A percentile compares a stretch with the other conserved stretches of the same genome.
These are phyloP conservation scores for Phytophthora fragariae DNA, from an alignment of 352 stramenopile genomes.

Conservation along the genomic window DNA sequence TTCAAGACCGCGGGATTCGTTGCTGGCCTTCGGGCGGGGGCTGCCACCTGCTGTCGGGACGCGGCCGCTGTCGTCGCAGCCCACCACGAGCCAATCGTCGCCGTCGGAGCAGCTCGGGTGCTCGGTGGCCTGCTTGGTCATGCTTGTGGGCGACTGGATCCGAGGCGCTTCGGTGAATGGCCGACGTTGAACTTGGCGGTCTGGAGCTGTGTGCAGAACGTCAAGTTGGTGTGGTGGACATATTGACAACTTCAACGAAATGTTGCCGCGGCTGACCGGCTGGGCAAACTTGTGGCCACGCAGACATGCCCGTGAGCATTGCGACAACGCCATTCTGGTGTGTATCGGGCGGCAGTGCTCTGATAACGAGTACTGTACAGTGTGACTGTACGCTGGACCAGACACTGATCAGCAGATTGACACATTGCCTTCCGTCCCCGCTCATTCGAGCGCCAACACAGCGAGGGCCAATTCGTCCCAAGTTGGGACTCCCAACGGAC, in stretches of 20 bases:
- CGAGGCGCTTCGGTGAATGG: slow-evolving; percentile 20
- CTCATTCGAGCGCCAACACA: too few species aligned
- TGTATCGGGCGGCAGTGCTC: too few species aligned
- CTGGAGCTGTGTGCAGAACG: slow-evolving; percentile 9
- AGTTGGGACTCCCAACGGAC: too few species aligned
- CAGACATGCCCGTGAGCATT: too few species aligned
- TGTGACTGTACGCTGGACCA: too few species aligned
- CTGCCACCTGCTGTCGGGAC: background rate
- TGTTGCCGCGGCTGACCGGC: background rate
- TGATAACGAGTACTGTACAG: too few species aligned
- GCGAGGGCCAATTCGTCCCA: too few species aligned
- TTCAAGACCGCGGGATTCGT: slow-evolving; percentile 18
- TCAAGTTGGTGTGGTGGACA: slow-evolving; percentile 14
- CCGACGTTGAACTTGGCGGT: slow-evolving; percentile 29
- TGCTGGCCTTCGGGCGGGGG: background rate
- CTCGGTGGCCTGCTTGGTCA: slow-evolving; percentile 15
- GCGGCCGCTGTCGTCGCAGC: slow-evolving; percentile 14
- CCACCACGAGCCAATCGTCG: slow-evolving; percentile 39
- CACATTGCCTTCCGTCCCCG: too few species aligned
- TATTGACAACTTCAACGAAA: slow-evolving; percentile 4
- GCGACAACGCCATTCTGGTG: too few species aligned
- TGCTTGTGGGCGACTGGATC: background rate
- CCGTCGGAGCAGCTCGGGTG: slow-evolving; percentile 13
- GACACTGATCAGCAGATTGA: too few species aligned
- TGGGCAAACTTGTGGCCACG: background rate